These are phyloP conservation scores for Hypomyces perniciosus DNA, from an alignment of 2,329 filamentous ascomycete genomes.

Conservation along the genomic window DNA sequence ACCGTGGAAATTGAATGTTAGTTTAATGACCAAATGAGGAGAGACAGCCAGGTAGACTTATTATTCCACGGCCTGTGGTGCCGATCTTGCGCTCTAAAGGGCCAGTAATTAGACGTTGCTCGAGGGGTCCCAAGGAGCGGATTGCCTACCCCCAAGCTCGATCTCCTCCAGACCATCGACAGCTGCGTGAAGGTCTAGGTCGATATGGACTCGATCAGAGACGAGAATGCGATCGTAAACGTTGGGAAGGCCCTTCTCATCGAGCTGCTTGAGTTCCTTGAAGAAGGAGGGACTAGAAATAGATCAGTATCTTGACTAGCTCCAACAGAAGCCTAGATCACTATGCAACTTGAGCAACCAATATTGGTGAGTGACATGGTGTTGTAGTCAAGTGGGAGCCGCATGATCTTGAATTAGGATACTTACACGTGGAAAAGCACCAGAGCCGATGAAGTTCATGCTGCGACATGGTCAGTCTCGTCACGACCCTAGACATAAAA, in stretches of 20 bases:
- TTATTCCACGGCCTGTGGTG: background rate
- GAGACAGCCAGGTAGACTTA: no score
- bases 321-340: no score
- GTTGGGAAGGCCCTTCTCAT: constrained; percentile 28
- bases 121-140: constrained; percentile 26
- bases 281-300: constrained; percentile 36
- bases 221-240: constrained; percentile 52
- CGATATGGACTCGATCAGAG: constrained; percentile 55
- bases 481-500: constrained; percentile 8
- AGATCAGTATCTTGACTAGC: no score
- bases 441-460: constrained; percentile 68
- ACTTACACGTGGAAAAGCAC: constrained; percentile 64
- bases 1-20: no score
- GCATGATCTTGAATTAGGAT: no score
- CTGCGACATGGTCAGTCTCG: no score
- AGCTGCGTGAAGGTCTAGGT: constrained; percentile 58
- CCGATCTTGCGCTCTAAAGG: background rate
- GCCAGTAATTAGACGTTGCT: background rate
- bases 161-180: constrained; percentile 64
- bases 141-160: constrained; percentile 29
- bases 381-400: no score
- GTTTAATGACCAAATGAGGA: no score
- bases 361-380: no score
- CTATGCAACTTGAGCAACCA: no score
- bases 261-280: constrained; percentile 34